Conservation (phyloP, 202 grass and related monocot genomes). For the Carex sylvatica region DNA sequence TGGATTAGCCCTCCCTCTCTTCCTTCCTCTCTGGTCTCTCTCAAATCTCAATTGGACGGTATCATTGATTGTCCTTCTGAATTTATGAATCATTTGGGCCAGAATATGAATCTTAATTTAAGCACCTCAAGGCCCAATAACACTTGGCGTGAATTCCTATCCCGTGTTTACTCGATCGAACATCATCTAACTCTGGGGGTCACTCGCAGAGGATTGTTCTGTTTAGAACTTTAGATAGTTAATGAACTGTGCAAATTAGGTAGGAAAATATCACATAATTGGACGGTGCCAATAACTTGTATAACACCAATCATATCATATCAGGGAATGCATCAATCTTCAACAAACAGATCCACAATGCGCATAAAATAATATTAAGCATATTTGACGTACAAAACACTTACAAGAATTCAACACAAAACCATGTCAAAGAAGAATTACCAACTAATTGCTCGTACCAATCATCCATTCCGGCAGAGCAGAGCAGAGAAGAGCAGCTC, state of each 20-base stretch:
- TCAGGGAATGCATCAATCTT: neutral
- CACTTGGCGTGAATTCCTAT: neutral
- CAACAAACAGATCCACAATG: constrained; percentile 3
- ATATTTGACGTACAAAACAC: neutral
- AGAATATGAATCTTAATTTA: neutral
- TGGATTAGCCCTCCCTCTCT: neutral
- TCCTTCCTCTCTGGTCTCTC: neutral
- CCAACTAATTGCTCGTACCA: neutral
- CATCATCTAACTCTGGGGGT: neutral
- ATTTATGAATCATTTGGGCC: neutral
- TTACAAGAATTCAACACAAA: neutral
- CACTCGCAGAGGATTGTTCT: neutral
- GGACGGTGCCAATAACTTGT: no score
- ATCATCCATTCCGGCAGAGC: neutral
- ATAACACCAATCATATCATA: neutral
- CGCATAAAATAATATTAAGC: neutral
- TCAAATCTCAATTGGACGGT: neutral
- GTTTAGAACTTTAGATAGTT: neutral
- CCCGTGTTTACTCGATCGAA: neutral
- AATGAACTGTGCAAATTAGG: neutral
- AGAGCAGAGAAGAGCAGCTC: neutral
- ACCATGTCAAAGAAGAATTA: neutral
- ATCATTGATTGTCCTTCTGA: neutral
- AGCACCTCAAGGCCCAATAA: neutral
- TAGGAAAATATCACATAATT: neutral